These are phyloP conservation scores for Ganoderma meredithae DNA, from an alignment of 1,284 basidiomycete genomes.

Conservation along the genomic window DNA sequence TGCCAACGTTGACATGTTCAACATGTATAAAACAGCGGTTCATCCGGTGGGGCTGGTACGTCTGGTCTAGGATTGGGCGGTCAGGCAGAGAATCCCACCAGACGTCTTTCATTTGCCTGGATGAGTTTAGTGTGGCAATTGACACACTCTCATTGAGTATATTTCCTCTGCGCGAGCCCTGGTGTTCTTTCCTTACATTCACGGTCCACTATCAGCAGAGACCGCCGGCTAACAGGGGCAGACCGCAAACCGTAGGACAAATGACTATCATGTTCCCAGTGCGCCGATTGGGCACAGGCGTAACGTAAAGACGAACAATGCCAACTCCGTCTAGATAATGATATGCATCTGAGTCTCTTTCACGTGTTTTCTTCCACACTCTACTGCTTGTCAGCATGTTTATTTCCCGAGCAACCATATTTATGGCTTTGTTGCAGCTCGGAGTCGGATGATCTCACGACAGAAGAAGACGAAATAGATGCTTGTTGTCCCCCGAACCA, in stretches of 20 bases:
- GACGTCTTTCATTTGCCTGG: neutral
- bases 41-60: neutral
- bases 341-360: neutral
- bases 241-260: neutral
- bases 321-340: neutral
- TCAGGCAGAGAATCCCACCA: neutral
- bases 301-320: neutral
- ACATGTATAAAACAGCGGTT: neutral
- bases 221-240: neutral
- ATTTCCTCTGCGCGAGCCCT: neutral
- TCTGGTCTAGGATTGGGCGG: neutral
- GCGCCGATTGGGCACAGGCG: neutral
- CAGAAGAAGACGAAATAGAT: slow-evolving; percentile 51
- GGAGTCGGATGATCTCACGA: slow-evolving; percentile 52
- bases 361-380: neutral
- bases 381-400: neutral
- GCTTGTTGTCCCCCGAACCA: slow-evolving; percentile 43
- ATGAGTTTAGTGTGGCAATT: neutral
- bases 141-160: neutral
- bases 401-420: neutral
- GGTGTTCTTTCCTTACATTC: neutral
- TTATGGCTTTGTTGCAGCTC: slow-evolving; percentile 45
- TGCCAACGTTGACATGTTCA: neutral
- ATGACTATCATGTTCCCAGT: neutral
- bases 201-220: neutral